Conservation (phyloP, 176 grass and related monocot genomes). For the Themeda triandra region DNA sequence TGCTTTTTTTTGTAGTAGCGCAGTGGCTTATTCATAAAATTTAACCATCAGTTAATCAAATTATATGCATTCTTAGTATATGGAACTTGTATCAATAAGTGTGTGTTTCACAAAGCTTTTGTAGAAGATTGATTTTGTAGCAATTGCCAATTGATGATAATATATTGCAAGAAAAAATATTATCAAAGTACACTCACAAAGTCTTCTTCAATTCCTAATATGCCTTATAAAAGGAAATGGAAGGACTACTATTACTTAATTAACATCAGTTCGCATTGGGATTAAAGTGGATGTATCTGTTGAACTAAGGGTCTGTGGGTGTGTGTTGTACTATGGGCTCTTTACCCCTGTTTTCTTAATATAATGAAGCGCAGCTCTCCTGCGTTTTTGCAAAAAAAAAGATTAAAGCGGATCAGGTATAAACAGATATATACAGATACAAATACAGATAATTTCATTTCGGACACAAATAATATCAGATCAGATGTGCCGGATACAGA, state of each 20-base stretch:
- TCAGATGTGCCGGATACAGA: neutral
- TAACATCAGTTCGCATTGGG: neutral
- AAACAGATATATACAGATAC: neutral
- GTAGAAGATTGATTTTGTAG: neutral
- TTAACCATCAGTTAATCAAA: neutral
- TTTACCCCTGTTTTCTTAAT: no score
- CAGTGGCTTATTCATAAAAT: neutral
- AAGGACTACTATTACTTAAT: neutral
- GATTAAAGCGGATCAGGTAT: no score
- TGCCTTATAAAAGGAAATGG: neutral
- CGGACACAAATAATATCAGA: neutral
- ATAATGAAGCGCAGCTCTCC: no score
- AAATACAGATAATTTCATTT: neutral
- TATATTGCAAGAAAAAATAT: neutral
- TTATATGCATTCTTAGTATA: neutral
- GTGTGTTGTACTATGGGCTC: no score
- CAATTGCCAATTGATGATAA: neutral
- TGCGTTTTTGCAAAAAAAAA: no score
- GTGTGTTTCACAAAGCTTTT: neutral
- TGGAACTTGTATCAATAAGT: neutral
- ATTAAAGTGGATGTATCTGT: neutral
- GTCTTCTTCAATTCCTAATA: neutral
- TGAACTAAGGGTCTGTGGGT: no score
- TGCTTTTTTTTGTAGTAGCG: neutral
- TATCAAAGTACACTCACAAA: neutral